Conservation (phyloP, 2,329 filamentous ascomycete species). For the Cytospora leucostoma region DNA sequence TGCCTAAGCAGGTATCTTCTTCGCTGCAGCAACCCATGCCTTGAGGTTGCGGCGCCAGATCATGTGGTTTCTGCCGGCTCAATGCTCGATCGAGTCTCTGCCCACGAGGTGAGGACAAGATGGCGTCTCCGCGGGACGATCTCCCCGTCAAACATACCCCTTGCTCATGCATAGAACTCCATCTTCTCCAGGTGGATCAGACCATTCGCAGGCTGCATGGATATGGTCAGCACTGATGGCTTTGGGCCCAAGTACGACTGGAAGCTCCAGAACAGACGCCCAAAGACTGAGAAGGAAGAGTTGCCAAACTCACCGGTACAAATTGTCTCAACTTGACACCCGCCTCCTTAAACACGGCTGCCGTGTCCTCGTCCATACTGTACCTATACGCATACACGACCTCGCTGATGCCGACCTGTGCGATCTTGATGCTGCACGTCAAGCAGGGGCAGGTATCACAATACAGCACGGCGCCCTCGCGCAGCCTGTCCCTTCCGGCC, state of each 20-base stretch:
- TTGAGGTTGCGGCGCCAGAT: background rate
- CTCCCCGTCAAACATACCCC: background rate
- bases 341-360: constrained; percentile 78
- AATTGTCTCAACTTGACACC: constrained; percentile 88
- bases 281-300: background rate
- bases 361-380: constrained; percentile 87
- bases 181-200: constrained; percentile 62
- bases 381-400: constrained; percentile 94
- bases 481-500: constrained; percentile 86
- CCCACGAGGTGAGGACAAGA: background rate
- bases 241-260: background rate
- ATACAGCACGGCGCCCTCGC: constrained; percentile 81
- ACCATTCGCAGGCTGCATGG: constrained; percentile 60
- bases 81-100: background rate
- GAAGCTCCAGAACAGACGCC: constrained; percentile 6
- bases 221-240: constrained; percentile 13
- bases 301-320: constrained; percentile 65
- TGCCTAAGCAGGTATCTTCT: no score
- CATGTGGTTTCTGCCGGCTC: background rate
- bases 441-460: constrained; percentile 96
- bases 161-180: constrained; percentile 37
- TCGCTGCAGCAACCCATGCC: no score
- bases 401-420: constrained; percentile 92
- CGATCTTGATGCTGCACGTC: constrained; percentile 98
- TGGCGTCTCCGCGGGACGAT: background rate